These are phyloP conservation scores for Uronychia setigera DNA, from an alignment of 73 alveolate genomes.

Conservation along the genomic window DNA sequence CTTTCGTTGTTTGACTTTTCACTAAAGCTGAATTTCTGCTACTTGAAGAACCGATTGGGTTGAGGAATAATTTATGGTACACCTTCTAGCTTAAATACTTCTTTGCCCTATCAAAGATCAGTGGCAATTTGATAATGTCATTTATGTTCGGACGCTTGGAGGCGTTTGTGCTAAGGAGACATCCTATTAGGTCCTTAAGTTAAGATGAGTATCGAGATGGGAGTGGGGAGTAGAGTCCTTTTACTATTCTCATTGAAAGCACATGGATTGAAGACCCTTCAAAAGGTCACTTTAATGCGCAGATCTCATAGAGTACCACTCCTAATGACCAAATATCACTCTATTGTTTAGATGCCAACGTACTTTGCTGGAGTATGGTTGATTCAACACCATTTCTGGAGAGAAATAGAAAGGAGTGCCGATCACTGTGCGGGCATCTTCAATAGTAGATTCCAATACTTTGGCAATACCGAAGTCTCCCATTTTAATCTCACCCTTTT, in stretches of 20 bases:
- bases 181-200: constrained; percentile 58
- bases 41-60: too few species aligned
- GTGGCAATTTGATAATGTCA: too few species aligned
- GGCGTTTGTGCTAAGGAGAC: too few species aligned
- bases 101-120: too few species aligned
- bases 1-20: too few species aligned
- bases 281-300: constrained; percentile 87
- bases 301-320: constrained; percentile 85
- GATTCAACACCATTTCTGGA: constrained; percentile 63
- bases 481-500: constrained; percentile 52
- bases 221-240: constrained; percentile 78
- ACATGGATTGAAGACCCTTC: constrained; percentile 76
- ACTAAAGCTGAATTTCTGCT: too few species aligned
- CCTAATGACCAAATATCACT: constrained; percentile 92
- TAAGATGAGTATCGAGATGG: constrained; percentile 73
- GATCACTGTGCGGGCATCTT: constrained; percentile 63
- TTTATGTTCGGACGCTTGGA: too few species aligned
- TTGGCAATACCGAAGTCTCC: constrained; percentile 81
- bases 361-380: constrained; percentile 79
- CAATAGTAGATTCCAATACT: constrained; percentile 55
- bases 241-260: constrained; percentile 81
- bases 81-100: too few species aligned
- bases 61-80: too few species aligned
- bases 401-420: constrained; percentile 75
- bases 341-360: constrained; percentile 69